These are phyloP conservation scores for Lactarius evosmus DNA, from an alignment of 768 basidiomycete genomes.

Conservation along the genomic window DNA sequence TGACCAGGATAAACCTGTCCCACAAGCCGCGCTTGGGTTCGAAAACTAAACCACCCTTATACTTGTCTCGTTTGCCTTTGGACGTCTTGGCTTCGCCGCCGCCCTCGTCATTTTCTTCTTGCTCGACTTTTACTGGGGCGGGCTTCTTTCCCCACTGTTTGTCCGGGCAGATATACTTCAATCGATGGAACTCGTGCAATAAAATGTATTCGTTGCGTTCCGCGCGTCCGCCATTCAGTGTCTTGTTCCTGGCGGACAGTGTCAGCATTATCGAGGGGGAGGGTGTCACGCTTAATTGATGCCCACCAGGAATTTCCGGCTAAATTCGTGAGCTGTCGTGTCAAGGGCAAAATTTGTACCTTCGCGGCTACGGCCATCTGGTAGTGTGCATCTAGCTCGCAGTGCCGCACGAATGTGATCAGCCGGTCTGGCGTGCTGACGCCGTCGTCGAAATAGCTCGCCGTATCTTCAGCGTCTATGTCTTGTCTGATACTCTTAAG, in stretches of 20 bases:
- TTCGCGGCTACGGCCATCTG: conserved; percentile 96
- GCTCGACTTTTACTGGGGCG: conserved; percentile 52
- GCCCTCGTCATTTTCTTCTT: conserved; percentile 45
- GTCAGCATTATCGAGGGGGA: not conserved
- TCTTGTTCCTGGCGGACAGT: conserved; percentile 75
- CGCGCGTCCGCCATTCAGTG: conserved; percentile 93
- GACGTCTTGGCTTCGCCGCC: conserved; percentile 43
- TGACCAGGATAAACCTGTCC: conserved; percentile 96
- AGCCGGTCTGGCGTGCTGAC: conserved; percentile 72
- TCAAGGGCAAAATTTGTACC: conserved; percentile 90
- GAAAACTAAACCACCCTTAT: conserved; percentile 97
- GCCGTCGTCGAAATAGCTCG: conserved; percentile 82
- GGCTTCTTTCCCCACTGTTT: conserved; percentile 82
- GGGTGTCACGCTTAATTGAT: not conserved
- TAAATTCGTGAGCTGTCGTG: conserved; percentile 89
- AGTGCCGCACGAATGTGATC: conserved; percentile 86
- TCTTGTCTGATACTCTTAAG: conserved; percentile 85
- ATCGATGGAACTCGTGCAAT: conserved; percentile 93
- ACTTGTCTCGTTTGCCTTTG: conserved; percentile 86
- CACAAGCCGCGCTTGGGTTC: conserved; percentile 94
- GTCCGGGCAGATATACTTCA: conserved; percentile 96
- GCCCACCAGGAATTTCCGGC: conserved; percentile 95
- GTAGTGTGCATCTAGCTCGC: conserved; percentile 93
- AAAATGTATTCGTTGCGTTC: conserved; percentile 99
- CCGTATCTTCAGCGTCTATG: conserved; percentile 94